Evolutionary conservation across 2,329 filamentous ascomycete genomes (phyloP).

Genomic region (Ophiocordyceps robertsii): DNA sequence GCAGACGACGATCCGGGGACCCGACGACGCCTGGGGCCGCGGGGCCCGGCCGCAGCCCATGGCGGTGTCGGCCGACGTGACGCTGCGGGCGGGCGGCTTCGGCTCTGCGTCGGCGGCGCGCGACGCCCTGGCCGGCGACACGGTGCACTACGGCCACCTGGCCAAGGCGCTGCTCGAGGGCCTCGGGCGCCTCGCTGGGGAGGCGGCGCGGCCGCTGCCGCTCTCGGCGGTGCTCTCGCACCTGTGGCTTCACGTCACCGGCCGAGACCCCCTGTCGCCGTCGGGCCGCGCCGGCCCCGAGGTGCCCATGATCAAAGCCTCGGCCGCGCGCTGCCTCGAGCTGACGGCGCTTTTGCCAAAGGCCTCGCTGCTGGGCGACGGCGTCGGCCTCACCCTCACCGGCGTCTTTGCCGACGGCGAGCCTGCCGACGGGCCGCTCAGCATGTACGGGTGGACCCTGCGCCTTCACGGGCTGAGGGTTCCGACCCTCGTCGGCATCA

Average conservation of each 20-base stretch:
- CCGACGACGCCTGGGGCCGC: conserved; percentile 57
- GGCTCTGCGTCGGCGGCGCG: conserved; percentile 37
- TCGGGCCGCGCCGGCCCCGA: conserved; percentile 1
- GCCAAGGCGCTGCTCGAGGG: conserved; percentile 48
- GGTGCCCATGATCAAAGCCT: conserved; percentile 15
- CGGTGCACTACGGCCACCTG: conserved; percentile 61
- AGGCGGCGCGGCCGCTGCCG: neutral
- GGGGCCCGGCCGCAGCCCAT: conserved; percentile 44
- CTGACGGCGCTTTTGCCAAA: conserved; percentile 50
- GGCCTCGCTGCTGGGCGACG: conserved; percentile 51
- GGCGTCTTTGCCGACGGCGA: conserved; percentile 22
- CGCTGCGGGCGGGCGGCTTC: conserved; percentile 44
- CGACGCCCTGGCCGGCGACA: conserved; percentile 54
- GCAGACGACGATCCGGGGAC: conserved; percentile 39
- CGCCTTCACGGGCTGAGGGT: conserved; percentile 45
- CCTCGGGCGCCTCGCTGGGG: conserved; percentile 18
- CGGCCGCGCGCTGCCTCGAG: conserved; percentile 29
- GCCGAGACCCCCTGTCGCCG: conserved; percentile 6
- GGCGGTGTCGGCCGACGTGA: conserved; percentile 44
- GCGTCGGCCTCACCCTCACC: conserved; percentile 37
- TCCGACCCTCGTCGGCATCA: conserved; percentile 59
- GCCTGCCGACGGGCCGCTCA: conserved; percentile 4
- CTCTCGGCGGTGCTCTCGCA: conserved; percentile 15
- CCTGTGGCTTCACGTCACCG: conserved; percentile 20
- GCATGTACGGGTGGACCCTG: conserved; percentile 21